phyloP scores from a whole-genome alignment of 352 stramenopile genomes.

The Pythium aristosporum region DNA sequence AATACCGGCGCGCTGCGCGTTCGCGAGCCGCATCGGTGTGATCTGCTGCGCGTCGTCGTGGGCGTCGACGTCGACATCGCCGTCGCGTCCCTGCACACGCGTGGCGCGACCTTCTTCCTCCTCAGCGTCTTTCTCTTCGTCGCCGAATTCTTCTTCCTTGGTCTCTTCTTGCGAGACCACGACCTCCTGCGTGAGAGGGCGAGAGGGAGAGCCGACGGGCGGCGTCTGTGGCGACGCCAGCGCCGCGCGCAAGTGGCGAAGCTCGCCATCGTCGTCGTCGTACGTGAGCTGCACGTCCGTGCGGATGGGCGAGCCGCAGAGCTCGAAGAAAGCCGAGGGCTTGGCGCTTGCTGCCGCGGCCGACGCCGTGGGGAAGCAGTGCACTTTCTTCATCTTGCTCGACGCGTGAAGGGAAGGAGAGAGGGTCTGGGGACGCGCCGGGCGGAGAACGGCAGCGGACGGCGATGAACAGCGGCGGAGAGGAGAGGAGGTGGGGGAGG shows the following conservation, averaged over 20 bases:
- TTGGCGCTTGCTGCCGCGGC: conserved; percentile 27
- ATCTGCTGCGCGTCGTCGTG: conserved; percentile 40
- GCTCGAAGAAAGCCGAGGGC: conserved; percentile 57
- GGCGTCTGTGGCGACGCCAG: conserved; percentile 22
- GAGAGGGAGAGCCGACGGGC: conserved; percentile 12
- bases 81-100: background rate
- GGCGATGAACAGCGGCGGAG: background rate
- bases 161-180: conserved; percentile 4
- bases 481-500: background rate
- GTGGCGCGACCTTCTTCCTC: background rate
- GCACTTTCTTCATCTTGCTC: conserved; percentile 27
- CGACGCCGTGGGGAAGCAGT: conserved; percentile 25
- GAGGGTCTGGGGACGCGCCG: background rate
- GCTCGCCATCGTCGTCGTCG: conserved; percentile 35
- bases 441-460: background rate
- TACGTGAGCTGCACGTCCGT: conserved; percentile 47
- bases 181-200: conserved; percentile 13
- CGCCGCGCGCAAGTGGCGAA: conserved; percentile 33
- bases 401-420: background rate
- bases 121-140: background rate
- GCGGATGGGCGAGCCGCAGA: conserved; percentile 79
- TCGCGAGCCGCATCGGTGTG: conserved; percentile 44
- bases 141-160: conserved; percentile 4
- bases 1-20: conserved; percentile 55
- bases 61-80: background rate